A percentile compares a stretch with the other conserved stretches of the same genome.
These are phyloP conservation scores for Mimosa bimucronata DNA, from an alignment of 306 rosid genomes.

Conservation along the genomic window DNA sequence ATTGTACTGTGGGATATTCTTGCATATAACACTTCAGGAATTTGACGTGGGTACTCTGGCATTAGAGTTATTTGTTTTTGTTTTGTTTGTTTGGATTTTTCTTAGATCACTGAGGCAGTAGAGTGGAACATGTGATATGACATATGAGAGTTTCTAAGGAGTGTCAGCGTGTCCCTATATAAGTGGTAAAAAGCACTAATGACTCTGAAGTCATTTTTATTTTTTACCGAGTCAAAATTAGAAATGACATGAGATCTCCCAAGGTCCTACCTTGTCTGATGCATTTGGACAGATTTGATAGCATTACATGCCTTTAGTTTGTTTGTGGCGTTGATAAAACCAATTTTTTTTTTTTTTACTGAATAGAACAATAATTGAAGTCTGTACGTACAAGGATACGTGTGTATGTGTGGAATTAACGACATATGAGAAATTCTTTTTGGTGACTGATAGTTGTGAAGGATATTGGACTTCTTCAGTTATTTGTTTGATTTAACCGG, in stretches of 20 bases:
- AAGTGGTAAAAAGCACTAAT: background rate
- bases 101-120: conserved; percentile 6
- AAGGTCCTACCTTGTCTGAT: background rate
- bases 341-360: background rate
- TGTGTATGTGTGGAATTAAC: background rate
- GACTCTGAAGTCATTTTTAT: background rate
- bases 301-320: background rate
- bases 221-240: background rate
- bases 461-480: background rate
- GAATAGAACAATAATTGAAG: background rate
- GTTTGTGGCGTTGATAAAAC: background rate
- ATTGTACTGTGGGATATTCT: background rate
- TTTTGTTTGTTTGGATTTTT: background rate
- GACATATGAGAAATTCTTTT: background rate
- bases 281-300: conserved; percentile 13
- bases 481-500: background rate
- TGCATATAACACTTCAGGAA: background rate
- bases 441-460: background rate
- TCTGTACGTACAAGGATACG: background rate
- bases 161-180: conserved; percentile 5
- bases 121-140: background rate
- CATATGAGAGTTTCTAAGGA: background rate
- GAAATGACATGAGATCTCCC: conserved; percentile 9
- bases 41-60: background rate
- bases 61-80: background rate